phyloP scores from a whole-genome alignment of 2,329 filamentous ascomycete genomes.

The Anisogramma anomala region DNA sequence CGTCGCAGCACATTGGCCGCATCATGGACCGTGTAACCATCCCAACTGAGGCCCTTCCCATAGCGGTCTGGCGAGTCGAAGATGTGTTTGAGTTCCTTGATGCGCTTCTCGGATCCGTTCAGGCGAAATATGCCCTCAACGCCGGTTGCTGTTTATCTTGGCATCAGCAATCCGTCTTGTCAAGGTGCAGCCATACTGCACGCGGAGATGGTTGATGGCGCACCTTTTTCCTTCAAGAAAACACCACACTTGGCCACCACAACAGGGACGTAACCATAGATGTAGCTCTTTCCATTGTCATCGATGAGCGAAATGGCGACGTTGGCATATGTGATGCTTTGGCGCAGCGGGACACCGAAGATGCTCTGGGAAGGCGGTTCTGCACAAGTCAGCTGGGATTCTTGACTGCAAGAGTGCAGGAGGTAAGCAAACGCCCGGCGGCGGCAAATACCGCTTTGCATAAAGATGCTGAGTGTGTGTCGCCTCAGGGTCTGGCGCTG shows the following conservation, averaged over 20 bases:
- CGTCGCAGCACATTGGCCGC: slow-evolving; percentile 90
- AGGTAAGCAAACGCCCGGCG: background rate
- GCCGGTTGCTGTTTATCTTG: slow-evolving; percentile 59
- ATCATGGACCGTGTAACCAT: slow-evolving; percentile 95
- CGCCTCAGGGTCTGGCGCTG: no score
- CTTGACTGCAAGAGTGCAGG: background rate
- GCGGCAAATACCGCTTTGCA: no score
- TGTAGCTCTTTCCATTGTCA: slow-evolving; percentile 85
- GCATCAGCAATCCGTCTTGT: slow-evolving; percentile 15
- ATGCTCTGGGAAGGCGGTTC: slow-evolving; percentile 57
- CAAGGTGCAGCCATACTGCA: no score
- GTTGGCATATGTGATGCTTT: slow-evolving; percentile 95
- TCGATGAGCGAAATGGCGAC: slow-evolving; percentile 95
- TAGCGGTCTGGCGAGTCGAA: slow-evolving; percentile 95
- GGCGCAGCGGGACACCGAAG: slow-evolving; percentile 84
- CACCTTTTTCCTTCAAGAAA: slow-evolving; percentile 95
- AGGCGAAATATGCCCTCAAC: slow-evolving; percentile 95
- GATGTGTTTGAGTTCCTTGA: slow-evolving; percentile 84
- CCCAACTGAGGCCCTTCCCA: slow-evolving; percentile 94
- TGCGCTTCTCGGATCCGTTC: slow-evolving; percentile 91
- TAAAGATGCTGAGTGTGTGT: no score
- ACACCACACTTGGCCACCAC: slow-evolving; percentile 97
- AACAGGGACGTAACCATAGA: slow-evolving; percentile 96
- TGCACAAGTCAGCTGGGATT: slow-evolving; percentile 21
- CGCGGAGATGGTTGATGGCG: slow-evolving; percentile 22